Evolutionary conservation across 2,329 filamentous ascomycete species (phyloP), one percentile per base, ranked within the genome.

Genomic region (Ascochyta fabae): DNA sequence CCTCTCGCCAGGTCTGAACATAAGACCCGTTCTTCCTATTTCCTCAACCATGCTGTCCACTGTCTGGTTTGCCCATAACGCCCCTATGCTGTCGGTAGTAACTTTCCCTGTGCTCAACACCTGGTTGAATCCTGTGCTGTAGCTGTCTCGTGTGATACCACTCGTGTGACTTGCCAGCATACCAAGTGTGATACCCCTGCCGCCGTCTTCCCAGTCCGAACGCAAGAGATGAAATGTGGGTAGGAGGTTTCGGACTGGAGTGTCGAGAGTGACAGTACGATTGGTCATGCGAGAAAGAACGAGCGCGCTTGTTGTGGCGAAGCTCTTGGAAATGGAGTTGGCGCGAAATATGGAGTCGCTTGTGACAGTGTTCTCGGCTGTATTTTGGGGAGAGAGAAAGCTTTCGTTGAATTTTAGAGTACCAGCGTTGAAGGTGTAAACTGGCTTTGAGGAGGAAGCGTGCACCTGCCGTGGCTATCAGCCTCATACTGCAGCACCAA

Each of bases 111-210:
- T 58, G 4, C 52, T 62, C 0, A 62, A 29, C 1, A 73, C 52
- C 59, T 71, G 64, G 34, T 73, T 68, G 53, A 72, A 73, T 5
- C 56, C 55, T 1, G 70, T 72, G 12, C 61, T 65, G 39, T 68
- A 73, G n/a, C 67, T 67, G 27, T 73, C 70, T 12, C 70, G 39
- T 8, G 69, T 58, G 8, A 72, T 42, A 1, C 70, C 70, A 5
- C 66, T 64, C 8, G 56, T 73, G 16, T 73, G 69, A n/a, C 64
- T 71, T 4, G 68, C 69, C n/a, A 72, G 58, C 69, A 73, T 71
- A 3, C 60, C 53, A 26, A 73, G 40, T 0, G 69, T 71, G 27
- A 73, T 72, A 9, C 71, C 69, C 24, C 65, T 69, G 7, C 71
- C 71, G 3, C 71, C 71, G 50, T 69, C 60, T 16, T 61, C 40